Evolutionary conservation across 1,139 yeast genomes (phyloP).

Genomic region (Suhomyces bokatorum): DNA sequence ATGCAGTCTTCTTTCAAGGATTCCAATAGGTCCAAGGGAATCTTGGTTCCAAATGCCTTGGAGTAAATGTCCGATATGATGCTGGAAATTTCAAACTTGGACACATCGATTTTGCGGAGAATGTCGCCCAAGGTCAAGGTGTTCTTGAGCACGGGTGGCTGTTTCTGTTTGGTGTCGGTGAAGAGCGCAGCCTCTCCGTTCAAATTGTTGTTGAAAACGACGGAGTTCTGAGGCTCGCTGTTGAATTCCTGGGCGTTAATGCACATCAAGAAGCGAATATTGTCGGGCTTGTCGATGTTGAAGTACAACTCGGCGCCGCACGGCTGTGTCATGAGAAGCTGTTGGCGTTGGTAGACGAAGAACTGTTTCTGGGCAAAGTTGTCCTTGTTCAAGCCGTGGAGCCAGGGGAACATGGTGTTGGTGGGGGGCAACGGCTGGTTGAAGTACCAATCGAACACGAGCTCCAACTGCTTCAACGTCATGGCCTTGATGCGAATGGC

Average conservation of each 20-base stretch:
- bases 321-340: conserved; percentile 8
- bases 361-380: conserved; percentile 52
- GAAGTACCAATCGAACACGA: conserved; percentile 49
- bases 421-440: conserved; percentile 65
- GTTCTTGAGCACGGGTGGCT: conserved; percentile 49
- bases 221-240: conserved; percentile 5
- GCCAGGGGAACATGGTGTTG: conserved; percentile 80
- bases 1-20: conserved; percentile 45
- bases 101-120: conserved; percentile 48
- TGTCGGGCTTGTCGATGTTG: conserved; percentile 16
- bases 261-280: conserved; percentile 50
- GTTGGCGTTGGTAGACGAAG: conserved; percentile 34
- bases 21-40: conserved; percentile 15
- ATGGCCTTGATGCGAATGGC: conserved; percentile 19
- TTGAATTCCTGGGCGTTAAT: conserved; percentile 42
- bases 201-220: conserved; percentile 7
- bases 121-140: conserved; percentile 63
- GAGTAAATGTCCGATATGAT: conserved; percentile 23
- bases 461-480: conserved; percentile 30
- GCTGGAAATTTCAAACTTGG: conserved; percentile 34
- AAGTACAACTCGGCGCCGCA: conserved; percentile 7
- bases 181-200: conserved; percentile 2
- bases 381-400: conserved; percentile 66
- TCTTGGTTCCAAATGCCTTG: conserved; percentile 18
- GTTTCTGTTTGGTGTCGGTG: conserved; percentile 4